Conservation (phyloP, 1,284 basidiomycete species). For the Cystobasidium sp. region DNA sequence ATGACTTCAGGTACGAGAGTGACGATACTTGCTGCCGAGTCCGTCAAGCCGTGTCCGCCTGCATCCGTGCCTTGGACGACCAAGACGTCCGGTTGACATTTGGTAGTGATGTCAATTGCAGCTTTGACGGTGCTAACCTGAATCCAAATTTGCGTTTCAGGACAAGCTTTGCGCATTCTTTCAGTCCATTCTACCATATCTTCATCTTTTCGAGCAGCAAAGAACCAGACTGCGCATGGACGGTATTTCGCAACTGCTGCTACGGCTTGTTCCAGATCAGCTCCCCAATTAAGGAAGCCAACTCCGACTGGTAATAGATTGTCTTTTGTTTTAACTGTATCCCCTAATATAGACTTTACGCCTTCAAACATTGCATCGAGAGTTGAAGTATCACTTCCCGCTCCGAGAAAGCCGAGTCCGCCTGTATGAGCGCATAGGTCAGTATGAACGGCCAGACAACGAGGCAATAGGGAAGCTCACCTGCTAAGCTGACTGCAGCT, state of each 20-base stretch:
- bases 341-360: not conserved
- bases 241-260: constrained; percentile 15
- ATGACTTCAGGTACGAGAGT: constrained; percentile 29
- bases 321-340: too few relatives aligned
- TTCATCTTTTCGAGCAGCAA: constrained; percentile 23
- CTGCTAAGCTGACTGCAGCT: constrained; percentile 20
- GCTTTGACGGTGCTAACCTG: constrained; percentile 32
- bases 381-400: constrained; percentile 28
- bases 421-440: constrained; percentile 6
- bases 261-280: constrained; percentile 24
- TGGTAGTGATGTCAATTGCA: constrained; percentile 4
- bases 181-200: constrained; percentile 35
- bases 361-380: constrained; percentile 9
- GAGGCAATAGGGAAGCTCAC: not conserved
- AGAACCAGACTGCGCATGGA: constrained; percentile 38
- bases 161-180: constrained; percentile 28
- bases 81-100: constrained; percentile 34
- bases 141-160: constrained; percentile 36
- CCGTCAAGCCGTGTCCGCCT: constrained; percentile 35
- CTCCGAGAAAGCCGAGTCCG: constrained; percentile 41
- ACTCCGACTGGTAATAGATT: constrained; percentile 27
- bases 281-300: constrained; percentile 41
- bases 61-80: constrained; percentile 42
- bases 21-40: constrained; percentile 28
- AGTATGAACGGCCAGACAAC: not conserved